These are phyloP conservation scores for Irpex sp. DNA, from an alignment of 1,284 basidiomycete genomes.

Conservation along the genomic window DNA sequence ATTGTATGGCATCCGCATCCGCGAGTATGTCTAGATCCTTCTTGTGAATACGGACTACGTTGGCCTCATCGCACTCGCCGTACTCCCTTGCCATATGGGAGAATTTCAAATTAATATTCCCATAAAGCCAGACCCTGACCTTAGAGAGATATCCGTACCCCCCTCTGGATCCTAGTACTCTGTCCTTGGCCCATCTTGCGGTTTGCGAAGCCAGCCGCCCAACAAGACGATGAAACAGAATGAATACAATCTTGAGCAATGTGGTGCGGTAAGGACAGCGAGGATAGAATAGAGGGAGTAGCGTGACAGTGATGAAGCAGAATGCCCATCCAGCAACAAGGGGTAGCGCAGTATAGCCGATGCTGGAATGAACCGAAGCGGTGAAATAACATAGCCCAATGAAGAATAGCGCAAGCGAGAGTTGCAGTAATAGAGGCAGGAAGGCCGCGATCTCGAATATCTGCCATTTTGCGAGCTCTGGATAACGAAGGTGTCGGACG, in stretches of 20 bases:
- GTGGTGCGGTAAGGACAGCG: constrained; percentile 6
- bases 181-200: background rate
- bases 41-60: background rate
- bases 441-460: constrained; percentile 1
- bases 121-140: background rate
- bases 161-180: background rate
- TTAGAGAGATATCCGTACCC: too few species aligned
- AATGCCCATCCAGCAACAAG: constrained; percentile 3
- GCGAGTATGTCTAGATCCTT: background rate
- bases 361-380: background rate
- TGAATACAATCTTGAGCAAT: background rate
- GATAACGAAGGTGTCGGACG: constrained; percentile 4
- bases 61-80: background rate
- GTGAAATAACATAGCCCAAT: constrained; percentile 4
- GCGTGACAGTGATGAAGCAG: background rate
- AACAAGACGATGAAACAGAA: background rate
- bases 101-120: background rate
- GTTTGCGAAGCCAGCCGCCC: background rate
- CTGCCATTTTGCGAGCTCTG: background rate
- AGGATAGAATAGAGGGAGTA: background rate
- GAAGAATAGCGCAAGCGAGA: constrained; percentile 5
- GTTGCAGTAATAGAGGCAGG: constrained; percentile 2
- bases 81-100: background rate
- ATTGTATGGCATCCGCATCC: background rate
- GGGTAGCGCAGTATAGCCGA: background rate